Evolutionary conservation across 192 early-diverging fungal genomes (phyloP).

Genomic region (Backusella westeae): DNA sequence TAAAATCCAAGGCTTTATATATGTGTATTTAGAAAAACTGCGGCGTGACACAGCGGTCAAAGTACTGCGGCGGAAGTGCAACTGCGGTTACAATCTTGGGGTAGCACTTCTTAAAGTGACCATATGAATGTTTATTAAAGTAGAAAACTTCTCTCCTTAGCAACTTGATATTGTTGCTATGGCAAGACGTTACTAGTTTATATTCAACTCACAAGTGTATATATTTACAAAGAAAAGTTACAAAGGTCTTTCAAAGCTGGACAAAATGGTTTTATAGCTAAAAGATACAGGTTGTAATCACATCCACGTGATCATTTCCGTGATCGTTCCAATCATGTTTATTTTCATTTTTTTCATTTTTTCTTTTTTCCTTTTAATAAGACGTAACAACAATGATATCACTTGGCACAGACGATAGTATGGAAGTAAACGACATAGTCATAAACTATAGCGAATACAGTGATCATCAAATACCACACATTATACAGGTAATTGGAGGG

Average conservation of each 20-base stretch:
- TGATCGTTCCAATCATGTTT: conserved; percentile 1
- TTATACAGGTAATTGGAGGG: conserved; percentile 21
- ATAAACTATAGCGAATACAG: conserved; percentile 25
- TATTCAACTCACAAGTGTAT: too few species aligned
- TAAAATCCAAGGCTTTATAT: not conserved
- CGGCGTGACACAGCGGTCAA: not conserved
- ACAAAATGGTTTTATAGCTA: too few species aligned
- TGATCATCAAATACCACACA: conserved; percentile 26
- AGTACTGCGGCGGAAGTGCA: not conserved
- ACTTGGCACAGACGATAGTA: conserved; percentile 15
- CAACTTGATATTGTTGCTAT: too few species aligned
- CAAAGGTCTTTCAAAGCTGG: too few species aligned
- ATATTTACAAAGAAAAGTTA: too few species aligned
- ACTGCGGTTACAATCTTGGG: not conserved
- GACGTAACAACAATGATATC: not conserved
- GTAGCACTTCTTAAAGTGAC: not conserved
- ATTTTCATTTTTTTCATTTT: conserved; percentile 6
- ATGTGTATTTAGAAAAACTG: not conserved
- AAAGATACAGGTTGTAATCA: too few species aligned
- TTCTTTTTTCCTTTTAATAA: conserved; percentile 5
- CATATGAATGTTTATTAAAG: not conserved
- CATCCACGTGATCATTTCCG: not conserved
- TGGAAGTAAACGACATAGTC: conserved; percentile 6
- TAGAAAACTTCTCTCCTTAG: too few species aligned
- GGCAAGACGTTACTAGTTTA: too few species aligned